Base-by-base conservation (phyloP, 2,329 filamentous ascomycete species). In the Tolypocladium paradoxum region DNA sequence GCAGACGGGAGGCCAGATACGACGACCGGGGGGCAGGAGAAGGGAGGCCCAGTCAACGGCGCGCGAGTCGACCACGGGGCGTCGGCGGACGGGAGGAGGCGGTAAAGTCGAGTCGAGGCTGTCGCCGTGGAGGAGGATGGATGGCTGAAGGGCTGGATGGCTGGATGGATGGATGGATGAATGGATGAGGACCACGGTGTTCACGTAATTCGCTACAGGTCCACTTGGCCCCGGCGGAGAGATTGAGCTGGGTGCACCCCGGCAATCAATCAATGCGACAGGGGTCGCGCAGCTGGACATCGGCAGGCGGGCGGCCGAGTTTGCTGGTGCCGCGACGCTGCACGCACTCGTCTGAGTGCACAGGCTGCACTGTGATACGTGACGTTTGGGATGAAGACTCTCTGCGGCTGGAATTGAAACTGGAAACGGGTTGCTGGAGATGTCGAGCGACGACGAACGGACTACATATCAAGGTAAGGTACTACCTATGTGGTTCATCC, bases 181-280 rank as follows among this genome's bases (percentile, higher is more conserved):
- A n/a, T 22, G 33, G 14, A 34, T 12, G 34, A n/a, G 16, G 12
- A n/a, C n/a, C 49, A 43, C 48, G 40, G 43, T 50, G 46, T 53
- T 51, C 48, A 52, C 48, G 52, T 45, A 53, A 56, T 56, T 49
- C 55, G 56, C 54, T 36, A 54, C 51, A 52, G 49, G 49, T 52
- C 52, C 56, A 52, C 54, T 45, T 45, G 47, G 48, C 40, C 40
- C 33, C 29, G 33, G 14, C 50, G 12, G 40, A 52, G 31, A 36
- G 50, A 52, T 47, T 50, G 37, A 50, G 43, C 31, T 24, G 35
- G 53, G 48, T 33, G 24, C 43, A n/a, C 24, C 43, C 24, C 20
- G 27, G 27, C 43, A 46, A 11, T 29, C 14, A 46, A 20, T 45
- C 40, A 45, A 29, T 9, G 43, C 43, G 24, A 29, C 43, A 8